Evolutionary conservation across 345 rosid genomes (phyloP).

Genomic region (Euphorbia peplus): DNA sequence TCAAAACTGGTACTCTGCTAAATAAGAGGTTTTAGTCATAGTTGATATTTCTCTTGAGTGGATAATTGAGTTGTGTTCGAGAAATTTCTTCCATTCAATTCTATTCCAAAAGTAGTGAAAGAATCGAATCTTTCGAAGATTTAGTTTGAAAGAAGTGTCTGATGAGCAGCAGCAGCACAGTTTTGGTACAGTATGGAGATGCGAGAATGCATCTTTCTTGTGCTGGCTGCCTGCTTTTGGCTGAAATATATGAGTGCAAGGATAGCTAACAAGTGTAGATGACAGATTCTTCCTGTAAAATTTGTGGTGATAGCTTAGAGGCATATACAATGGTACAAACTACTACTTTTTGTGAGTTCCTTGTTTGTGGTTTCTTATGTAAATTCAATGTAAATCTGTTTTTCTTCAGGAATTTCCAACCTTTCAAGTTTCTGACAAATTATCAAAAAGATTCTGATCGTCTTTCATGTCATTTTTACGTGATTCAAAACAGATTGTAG

Average conservation of each 20-base stretch:
- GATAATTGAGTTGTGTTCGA: conserved; percentile 2
- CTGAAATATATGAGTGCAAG: too few species aligned
- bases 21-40: conserved; percentile 37
- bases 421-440: too few species aligned
- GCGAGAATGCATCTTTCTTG: not conserved
- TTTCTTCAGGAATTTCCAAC: not conserved
- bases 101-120: not conserved
- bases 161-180: not conserved
- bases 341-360: not conserved
- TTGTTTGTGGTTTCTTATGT: not conserved
- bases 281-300: not conserved
- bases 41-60: not conserved
- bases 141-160: not conserved
- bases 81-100: not conserved
- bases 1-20: conserved; percentile 84
- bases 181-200: not conserved
- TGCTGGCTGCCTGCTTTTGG: not conserved
- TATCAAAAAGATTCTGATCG: too few species aligned
- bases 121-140: not conserved
- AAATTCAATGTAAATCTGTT: not conserved
- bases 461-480: too few species aligned
- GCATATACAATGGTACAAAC: too few species aligned
- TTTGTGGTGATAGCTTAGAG: not conserved
- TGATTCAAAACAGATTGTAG: too few species aligned
- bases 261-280: not conserved